A percentile compares a stretch with the other conserved stretches of the same genome.
Conservation (phyloP, 345 rosid genomes). For the Moricandia moricandioides region DNA sequence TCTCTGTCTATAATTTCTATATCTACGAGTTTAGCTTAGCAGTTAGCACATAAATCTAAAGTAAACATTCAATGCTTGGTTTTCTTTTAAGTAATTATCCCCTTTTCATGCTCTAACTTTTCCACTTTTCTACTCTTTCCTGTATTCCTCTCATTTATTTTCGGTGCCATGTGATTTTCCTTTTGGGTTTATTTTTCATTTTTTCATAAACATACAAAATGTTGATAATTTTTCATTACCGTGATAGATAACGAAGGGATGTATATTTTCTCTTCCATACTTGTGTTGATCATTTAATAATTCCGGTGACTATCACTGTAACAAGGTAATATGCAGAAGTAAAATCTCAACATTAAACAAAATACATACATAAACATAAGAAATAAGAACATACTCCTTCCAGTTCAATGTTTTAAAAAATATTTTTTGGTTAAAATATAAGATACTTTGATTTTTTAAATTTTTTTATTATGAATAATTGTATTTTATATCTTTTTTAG, state of each 20-base stretch:
- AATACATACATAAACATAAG: neutral
- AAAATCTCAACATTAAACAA: neutral
- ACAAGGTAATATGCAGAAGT: neutral
- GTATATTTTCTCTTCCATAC: neutral
- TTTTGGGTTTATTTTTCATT: neutral
- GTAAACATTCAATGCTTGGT: conserved; percentile 9
- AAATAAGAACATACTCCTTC: neutral
- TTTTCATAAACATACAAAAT: neutral
- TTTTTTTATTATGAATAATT: too few relatives aligned
- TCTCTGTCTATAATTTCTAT: too few relatives aligned
- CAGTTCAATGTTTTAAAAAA: neutral
- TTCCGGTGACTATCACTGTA: neutral
- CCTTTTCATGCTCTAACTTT: too few relatives aligned
- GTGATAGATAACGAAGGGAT: neutral
- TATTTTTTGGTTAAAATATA: neutral
- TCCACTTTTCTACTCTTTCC: too few relatives aligned
- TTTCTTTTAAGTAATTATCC: neutral
- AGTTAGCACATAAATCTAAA: too few relatives aligned
- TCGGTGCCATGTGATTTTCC: too few relatives aligned
- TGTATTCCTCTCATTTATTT: too few relatives aligned
- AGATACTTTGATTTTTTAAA: too few relatives aligned
- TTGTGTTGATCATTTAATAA: neutral
- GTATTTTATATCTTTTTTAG: too few relatives aligned
- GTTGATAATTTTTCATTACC: neutral
- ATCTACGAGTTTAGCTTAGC: too few relatives aligned